Conservation (phyloP, 139 green algal genomes). For the Chlamydomonas schloesseri region DNA sequence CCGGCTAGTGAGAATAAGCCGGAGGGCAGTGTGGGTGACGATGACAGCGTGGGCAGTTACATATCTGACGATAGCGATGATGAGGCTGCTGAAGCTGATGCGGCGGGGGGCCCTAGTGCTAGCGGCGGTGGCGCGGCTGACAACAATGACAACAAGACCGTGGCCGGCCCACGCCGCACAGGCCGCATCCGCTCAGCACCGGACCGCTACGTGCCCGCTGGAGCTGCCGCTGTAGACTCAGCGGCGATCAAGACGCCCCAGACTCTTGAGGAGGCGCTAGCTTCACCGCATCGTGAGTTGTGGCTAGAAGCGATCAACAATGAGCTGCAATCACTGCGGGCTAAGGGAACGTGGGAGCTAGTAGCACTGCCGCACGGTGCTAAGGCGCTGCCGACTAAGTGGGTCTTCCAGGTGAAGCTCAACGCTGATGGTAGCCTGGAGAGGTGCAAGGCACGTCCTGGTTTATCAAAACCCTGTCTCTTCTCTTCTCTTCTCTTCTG, state of each 20-base stretch:
- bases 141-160: too few relatives aligned
- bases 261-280: background rate
- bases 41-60: too few relatives aligned
- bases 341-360: constrained; percentile 32
- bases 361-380: background rate
- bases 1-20: too few relatives aligned
- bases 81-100: background rate
- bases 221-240: background rate
- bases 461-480: too few relatives aligned
- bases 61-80: background rate
- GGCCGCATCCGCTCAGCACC: background rate
- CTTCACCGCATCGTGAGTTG: background rate
- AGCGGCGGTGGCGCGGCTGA: too few relatives aligned
- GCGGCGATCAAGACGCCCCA: background rate
- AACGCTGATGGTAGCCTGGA: constrained; percentile 4
- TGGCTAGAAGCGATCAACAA: constrained; percentile 7
- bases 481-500: too few relatives aligned
- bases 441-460: constrained; percentile 59
- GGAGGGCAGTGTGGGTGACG: too few relatives aligned
- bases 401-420: constrained; percentile 18
- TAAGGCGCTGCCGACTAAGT: constrained; percentile 26
- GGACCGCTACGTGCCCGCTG: background rate
- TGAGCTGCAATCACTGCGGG: constrained; percentile 18
- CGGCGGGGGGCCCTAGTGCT: too few relatives aligned
- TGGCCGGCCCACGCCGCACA: too few relatives aligned